Percentiles rank a stretch among this genome's conserved stretches.
These are phyloP conservation scores for Amanita polypyramis DNA, from an alignment of 768 basidiomycete species.

Conservation along the genomic window DNA sequence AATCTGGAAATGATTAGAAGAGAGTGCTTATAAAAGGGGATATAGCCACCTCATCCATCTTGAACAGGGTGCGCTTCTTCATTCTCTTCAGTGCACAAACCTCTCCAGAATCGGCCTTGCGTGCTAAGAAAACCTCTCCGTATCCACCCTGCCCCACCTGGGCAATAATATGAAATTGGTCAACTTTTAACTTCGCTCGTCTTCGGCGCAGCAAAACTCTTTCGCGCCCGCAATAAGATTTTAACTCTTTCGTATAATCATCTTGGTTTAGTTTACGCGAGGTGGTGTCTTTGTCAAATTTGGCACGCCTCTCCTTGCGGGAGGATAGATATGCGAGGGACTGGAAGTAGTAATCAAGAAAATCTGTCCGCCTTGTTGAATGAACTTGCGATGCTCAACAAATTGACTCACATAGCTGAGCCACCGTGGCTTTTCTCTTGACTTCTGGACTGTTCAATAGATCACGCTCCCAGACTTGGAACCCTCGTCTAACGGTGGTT, in stretches of 20 bases:
- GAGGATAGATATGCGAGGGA: constrained; percentile 80
- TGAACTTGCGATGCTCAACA: constrained; percentile 1
- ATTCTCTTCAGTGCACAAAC: constrained; percentile 98
- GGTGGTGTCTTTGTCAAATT: constrained; percentile 76
- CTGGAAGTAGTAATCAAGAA: constrained; percentile 98
- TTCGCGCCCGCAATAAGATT: constrained; percentile 89
- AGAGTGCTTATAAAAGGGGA: not conserved
- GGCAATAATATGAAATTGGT: constrained; percentile 96
- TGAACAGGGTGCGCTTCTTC: constrained; percentile 86
- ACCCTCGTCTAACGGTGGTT: constrained; percentile 45
- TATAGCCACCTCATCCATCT: constrained; percentile 86
- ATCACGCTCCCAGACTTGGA: constrained; percentile 79
- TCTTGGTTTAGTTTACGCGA: constrained; percentile 45
- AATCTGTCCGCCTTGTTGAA: constrained; percentile 39
- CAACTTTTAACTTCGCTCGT: constrained; percentile 85
- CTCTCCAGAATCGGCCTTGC: constrained; percentile 92
- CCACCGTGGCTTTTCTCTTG: constrained; percentile 91
- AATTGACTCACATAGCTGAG: constrained; percentile 75
- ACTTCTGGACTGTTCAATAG: constrained; percentile 80
- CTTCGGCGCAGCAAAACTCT: constrained; percentile 86
- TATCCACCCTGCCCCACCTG: constrained; percentile 99
- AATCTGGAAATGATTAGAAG: constrained; percentile 38
- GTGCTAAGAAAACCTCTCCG: constrained; percentile 92
- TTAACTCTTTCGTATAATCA: constrained; percentile 73
- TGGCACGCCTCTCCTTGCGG: constrained; percentile 74